Percentiles rank a stretch among this genome's conserved stretches.
These are phyloP conservation scores for Pestalotiopsis sp. DNA, from an alignment of 2,329 filamentous ascomycete genomes.

Conservation along the genomic window DNA sequence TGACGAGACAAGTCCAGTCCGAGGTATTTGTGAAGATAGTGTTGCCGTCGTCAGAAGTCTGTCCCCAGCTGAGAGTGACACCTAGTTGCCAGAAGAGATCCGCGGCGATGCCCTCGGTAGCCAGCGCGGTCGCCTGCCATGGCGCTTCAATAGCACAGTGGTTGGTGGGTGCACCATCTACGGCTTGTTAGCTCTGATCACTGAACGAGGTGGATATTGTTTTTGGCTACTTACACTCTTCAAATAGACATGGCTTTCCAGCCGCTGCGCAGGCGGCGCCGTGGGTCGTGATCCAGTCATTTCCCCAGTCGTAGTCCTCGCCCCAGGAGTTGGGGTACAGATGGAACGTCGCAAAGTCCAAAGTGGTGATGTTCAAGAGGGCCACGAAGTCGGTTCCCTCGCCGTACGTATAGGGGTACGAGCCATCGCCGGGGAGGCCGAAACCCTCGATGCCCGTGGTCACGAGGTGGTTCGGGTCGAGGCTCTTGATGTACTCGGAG, in stretches of 20 bases:
- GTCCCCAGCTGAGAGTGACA: conserved; percentile 38
- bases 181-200: not conserved
- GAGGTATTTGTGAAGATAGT: conserved; percentile 45
- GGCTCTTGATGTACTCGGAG: conserved; percentile 63
- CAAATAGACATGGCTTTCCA: conserved; percentile 40
- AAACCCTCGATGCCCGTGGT: conserved; percentile 61
- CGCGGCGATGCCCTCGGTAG: conserved; percentile 25
- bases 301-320: conserved; percentile 31
- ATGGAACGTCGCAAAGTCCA: conserved; percentile 53
- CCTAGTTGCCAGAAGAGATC: conserved; percentile 35
- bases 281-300: conserved; percentile 37
- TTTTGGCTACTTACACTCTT: conserved; percentile 38
- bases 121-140: conserved; percentile 31
- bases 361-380: conserved; percentile 49
- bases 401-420: conserved; percentile 51
- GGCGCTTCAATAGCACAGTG: conserved; percentile 30
- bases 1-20: conserved; percentile 46
- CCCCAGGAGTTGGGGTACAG: conserved; percentile 39
- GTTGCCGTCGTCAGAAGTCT: conserved; percentile 43
- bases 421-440: conserved; percentile 48
- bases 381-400: conserved; percentile 56
- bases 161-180: conserved; percentile 27
- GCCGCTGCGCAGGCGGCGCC: conserved; percentile 39
- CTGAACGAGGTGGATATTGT: not conserved
- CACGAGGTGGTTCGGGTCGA: conserved; percentile 65